These are phyloP conservation scores for Medicago arabica DNA, from an alignment of 306 rosid species.

Conservation along the genomic window DNA sequence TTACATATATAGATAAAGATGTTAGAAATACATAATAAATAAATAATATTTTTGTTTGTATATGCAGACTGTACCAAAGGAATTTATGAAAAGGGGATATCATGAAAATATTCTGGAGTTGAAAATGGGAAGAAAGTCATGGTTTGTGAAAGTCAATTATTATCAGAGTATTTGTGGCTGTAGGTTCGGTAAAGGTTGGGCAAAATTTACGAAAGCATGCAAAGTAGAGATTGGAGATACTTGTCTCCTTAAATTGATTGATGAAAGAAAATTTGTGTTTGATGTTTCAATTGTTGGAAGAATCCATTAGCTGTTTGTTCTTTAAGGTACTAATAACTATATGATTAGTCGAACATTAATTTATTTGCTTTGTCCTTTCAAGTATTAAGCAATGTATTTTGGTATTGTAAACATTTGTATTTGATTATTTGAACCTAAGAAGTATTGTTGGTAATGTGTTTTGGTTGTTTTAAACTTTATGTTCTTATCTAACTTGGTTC, in stretches of 20 bases:
- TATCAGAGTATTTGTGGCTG: neutral
- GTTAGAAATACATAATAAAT: neutral
- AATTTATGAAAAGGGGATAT: neutral
- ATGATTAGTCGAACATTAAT: neutral
- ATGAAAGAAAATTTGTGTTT: neutral
- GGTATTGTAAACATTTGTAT: too few relatives aligned
- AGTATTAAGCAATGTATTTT: neutral
- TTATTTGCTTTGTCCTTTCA: too few relatives aligned
- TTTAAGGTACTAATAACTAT: neutral
- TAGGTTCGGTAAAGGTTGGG: neutral
- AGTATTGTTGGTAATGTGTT: too few relatives aligned
- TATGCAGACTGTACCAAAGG: neutral
- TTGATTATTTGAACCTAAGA: too few relatives aligned
- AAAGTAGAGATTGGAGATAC: conserved; percentile 1
- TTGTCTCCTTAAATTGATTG: conserved; percentile 1
- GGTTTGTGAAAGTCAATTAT: neutral
- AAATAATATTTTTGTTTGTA: neutral
- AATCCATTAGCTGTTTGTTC: neutral
- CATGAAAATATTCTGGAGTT: neutral
- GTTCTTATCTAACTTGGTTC: too few relatives aligned
- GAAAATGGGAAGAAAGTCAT: neutral
- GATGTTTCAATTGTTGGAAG: neutral
- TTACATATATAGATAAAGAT: neutral
- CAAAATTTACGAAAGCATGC: neutral
- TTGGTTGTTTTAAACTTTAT: too few relatives aligned